Percentiles rank a stretch among this genome's conserved stretches.
Conservation (phyloP, 352 stramenopile genomes). For the Phytophthora pistaciae region DNA sequence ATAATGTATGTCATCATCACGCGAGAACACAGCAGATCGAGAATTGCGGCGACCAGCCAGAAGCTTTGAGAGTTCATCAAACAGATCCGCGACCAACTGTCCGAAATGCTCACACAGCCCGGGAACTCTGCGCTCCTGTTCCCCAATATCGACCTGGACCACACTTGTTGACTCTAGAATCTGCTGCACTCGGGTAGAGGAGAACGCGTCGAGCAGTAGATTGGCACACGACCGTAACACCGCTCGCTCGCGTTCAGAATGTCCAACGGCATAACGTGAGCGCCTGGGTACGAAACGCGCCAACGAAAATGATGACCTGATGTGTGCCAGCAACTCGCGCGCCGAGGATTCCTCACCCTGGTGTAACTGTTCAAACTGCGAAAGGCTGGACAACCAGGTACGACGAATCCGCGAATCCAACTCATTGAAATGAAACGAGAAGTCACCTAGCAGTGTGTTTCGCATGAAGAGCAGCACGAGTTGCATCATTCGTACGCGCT, state of each 20-base stretch:
- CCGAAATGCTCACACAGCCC: slow-evolving; percentile 9
- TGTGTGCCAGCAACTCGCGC: not conserved
- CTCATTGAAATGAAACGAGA: slow-evolving; percentile 14
- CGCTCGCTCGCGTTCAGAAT: not conserved
- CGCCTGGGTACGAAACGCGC: not conserved
- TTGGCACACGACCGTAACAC: slow-evolving; percentile 9
- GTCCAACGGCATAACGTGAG: not conserved
- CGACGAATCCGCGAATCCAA: slow-evolving; percentile 9
- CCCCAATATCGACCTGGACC: not conserved
- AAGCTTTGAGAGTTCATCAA: not conserved
- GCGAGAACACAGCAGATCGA: not conserved
- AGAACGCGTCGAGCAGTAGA: slow-evolving; percentile 5
- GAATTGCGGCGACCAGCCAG: not conserved
- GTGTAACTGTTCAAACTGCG: not conserved
- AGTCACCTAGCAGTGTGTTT: not conserved
- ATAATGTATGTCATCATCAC: not conserved
- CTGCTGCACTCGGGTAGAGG: slow-evolving; percentile 7
- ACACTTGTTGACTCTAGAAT: not conserved
- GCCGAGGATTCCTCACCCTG: not conserved
- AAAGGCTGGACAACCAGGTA: not conserved
- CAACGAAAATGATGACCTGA: slow-evolving; percentile 3
- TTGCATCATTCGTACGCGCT: slow-evolving; percentile 1
- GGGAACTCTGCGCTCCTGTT: not conserved
- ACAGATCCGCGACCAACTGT: slow-evolving; percentile 4
- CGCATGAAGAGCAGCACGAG: slow-evolving; percentile 5